Evolutionary conservation across 2,329 filamentous ascomycete species (phyloP).

Genomic region (Colletotrichum sp.): DNA sequence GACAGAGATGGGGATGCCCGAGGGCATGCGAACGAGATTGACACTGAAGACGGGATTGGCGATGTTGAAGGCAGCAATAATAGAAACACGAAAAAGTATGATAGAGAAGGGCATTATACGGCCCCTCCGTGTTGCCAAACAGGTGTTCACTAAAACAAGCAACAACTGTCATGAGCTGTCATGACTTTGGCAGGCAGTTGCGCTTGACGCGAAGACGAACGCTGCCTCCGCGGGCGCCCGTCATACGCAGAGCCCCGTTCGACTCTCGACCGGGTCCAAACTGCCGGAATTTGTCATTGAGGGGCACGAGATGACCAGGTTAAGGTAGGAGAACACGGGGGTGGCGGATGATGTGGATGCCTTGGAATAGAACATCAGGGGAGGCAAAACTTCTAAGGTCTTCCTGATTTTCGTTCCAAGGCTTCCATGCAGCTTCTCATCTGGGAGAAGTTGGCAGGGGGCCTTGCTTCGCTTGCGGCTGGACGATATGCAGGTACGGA

Average conservation of each 20-base stretch:
- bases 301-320: not conserved
- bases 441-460: not conserved
- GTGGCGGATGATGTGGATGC: not conserved
- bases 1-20: not conserved
- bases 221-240: not conserved
- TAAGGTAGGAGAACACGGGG: not conserved
- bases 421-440: constrained; percentile 15
- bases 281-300: constrained; percentile 6
- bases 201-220: not conserved
- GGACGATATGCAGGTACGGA: constrained; percentile 6
- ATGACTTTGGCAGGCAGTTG: not conserved
- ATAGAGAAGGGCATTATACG: not conserved
- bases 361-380: not conserved
- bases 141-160: not conserved
- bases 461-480: not conserved
- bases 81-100: not conserved
- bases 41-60: not conserved
- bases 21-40: not conserved
- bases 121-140: not conserved
- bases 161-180: not conserved
- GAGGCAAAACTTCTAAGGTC: not conserved
- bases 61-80: not conserved
- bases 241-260: not conserved
- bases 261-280: not conserved
- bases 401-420: not conserved